These are phyloP conservation scores for Globisporangium cederbergense DNA, from an alignment of 352 stramenopile species.

Conservation along the genomic window DNA sequence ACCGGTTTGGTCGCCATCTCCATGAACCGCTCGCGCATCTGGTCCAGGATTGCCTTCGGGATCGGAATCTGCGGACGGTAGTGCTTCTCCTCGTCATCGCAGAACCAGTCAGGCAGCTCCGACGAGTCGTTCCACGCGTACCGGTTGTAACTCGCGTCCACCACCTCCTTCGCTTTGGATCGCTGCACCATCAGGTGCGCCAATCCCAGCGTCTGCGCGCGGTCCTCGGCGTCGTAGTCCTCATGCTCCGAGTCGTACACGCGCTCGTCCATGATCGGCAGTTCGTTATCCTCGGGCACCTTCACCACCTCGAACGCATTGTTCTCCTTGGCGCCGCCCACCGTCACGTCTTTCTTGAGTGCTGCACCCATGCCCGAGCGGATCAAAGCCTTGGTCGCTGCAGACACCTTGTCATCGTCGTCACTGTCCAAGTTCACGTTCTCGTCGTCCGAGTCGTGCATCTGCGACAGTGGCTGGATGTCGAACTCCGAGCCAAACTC, in stretches of 20 bases:
- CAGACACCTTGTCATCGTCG: conserved; percentile 52
- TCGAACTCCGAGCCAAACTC: conserved; percentile 76
- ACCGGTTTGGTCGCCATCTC: conserved; percentile 96
- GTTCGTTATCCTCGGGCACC: conserved; percentile 34
- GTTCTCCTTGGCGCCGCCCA: conserved; percentile 17
- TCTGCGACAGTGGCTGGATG: conserved; percentile 29
- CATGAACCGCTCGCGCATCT: conserved; percentile 98
- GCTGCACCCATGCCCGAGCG: conserved; percentile 81
- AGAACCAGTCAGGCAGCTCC: conserved; percentile 98
- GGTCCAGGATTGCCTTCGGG: conserved; percentile 93
- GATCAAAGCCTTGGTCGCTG: conserved; percentile 81
- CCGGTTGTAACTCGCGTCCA: conserved; percentile 99
- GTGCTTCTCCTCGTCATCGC: conserved; percentile 95
- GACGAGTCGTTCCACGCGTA: conserved; percentile 98
- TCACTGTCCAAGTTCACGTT: conserved; percentile 29
- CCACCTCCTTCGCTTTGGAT: conserved; percentile 96
- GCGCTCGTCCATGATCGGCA: conserved; percentile 81
- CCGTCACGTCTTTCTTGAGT: conserved; percentile 27
- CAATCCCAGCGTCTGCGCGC: conserved; percentile 94
- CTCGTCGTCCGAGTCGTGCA: conserved; percentile 37
- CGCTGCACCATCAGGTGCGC: conserved; percentile 98
- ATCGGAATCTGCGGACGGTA: conserved; percentile 98
- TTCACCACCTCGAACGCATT: conserved; percentile 46
- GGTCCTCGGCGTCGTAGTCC: conserved; percentile 97
- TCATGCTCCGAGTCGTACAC: conserved; percentile 96